These are phyloP conservation scores for Fusarium chuoi DNA, from an alignment of 2,329 filamentous ascomycete genomes.

Conservation along the genomic window DNA sequence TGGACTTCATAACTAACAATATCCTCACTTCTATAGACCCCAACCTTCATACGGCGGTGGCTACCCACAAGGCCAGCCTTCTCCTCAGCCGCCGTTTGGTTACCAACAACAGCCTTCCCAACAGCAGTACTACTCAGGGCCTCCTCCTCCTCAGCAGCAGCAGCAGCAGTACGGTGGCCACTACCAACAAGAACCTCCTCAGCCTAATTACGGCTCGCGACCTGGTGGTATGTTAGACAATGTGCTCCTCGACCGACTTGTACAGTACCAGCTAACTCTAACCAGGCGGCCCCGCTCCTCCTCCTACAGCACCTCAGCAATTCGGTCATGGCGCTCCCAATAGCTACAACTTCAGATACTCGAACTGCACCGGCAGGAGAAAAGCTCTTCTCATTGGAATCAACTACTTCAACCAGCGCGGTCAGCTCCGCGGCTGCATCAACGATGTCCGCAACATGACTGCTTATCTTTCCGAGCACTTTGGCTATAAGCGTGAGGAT, in stretches of 20 bases:
- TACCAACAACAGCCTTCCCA: constrained; percentile 55
- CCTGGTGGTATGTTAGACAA: constrained; percentile 58
- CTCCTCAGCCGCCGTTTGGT: constrained; percentile 60
- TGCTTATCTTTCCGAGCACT: constrained; percentile 85
- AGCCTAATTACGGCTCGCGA: constrained; percentile 59
- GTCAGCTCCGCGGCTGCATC: constrained; percentile 91
- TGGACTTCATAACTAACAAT: constrained; percentile 34
- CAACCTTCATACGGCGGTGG: constrained; percentile 59
- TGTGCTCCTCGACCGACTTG: neutral
- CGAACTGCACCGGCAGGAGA: constrained; percentile 85
- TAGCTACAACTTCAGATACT: constrained; percentile 89
- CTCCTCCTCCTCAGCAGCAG: constrained; percentile 44
- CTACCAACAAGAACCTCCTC: constrained; percentile 49
- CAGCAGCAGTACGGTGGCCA: constrained; percentile 48
- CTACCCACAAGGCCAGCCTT: constrained; percentile 58
- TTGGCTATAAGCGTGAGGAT: constrained; percentile 92
- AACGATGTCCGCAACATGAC: constrained; percentile 99
- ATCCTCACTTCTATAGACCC: constrained; percentile 47
- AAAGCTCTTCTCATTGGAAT: constrained; percentile 94
- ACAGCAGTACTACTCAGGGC: constrained; percentile 54
- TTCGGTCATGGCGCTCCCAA: constrained; percentile 85
- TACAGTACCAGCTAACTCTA: constrained; percentile 25
- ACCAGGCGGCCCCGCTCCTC: constrained; percentile 67
- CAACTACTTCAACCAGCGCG: constrained; percentile 94
- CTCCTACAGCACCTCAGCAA: constrained; percentile 72